phyloP scores from a whole-genome alignment of 768 basidiomycete species.

The Termitomyces titanicus region DNA sequence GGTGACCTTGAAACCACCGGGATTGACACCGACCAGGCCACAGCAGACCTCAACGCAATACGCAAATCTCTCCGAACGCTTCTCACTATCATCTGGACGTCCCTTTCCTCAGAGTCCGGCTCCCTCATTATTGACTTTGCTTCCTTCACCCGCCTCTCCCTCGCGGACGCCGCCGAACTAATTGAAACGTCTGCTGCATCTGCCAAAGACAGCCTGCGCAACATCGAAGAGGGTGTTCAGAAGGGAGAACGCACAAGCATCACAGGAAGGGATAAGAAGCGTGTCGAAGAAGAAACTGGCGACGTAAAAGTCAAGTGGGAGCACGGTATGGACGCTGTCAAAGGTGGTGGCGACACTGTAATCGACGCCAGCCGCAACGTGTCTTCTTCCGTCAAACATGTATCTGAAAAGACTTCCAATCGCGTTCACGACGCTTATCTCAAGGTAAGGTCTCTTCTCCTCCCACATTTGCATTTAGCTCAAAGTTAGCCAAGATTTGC shows the following conservation, averaged over 20 bases:
- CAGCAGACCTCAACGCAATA: conserved; percentile 47
- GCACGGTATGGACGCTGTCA: conserved; percentile 63
- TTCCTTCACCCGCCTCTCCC: conserved; percentile 58
- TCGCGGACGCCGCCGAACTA: conserved; percentile 64
- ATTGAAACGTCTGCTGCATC: conserved; percentile 48
- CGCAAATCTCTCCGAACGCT: conserved; percentile 48
- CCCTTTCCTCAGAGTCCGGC: conserved; percentile 48
- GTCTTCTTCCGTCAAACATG: conserved; percentile 38
- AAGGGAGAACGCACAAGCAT: conserved; percentile 52
- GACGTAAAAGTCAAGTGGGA: conserved; percentile 58
- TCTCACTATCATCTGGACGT: conserved; percentile 49
- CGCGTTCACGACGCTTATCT: conserved; percentile 50
- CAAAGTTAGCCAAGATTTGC: conserved; percentile 41
- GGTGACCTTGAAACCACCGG: conserved; percentile 38
- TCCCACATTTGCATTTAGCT: not conserved
- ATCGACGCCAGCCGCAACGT: conserved; percentile 52
- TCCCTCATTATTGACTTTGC: conserved; percentile 59
- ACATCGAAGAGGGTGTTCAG: conserved; percentile 56
- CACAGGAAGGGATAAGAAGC: conserved; percentile 49
- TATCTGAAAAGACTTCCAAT: conserved; percentile 34
- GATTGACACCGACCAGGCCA: conserved; percentile 40
- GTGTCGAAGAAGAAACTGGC: conserved; percentile 40
- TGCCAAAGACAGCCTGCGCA: conserved; percentile 50
- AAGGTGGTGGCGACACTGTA: conserved; percentile 49
- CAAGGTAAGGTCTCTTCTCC: conserved; percentile 32